Evolutionary conservation across 192 early-diverging fungal species (phyloP).

Genomic region (Dispira parvispora): DNA sequence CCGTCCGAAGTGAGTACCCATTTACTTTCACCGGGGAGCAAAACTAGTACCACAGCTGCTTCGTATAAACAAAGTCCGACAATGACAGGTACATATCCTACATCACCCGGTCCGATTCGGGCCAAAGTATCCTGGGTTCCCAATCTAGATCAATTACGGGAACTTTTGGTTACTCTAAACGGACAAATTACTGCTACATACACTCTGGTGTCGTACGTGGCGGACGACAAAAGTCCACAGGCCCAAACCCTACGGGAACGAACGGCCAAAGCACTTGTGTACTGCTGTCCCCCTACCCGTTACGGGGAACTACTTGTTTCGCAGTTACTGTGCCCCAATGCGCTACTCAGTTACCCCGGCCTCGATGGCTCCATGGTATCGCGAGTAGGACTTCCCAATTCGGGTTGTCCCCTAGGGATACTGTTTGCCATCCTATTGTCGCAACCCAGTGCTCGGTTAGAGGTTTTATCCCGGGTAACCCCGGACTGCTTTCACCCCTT

Average conservation of each 20-base stretch:
- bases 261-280: background rate
- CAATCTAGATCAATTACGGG: background rate
- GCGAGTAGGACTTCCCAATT: background rate
- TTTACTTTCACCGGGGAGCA: background rate
- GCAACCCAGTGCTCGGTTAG: background rate
- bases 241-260: background rate
- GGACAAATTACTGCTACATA: background rate
- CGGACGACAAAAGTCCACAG: background rate
- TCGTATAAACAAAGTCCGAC: background rate
- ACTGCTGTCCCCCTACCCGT: background rate
- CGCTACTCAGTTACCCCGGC: background rate
- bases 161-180: background rate
- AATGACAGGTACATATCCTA: background rate
- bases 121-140: background rate
- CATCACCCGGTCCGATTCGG: background rate
- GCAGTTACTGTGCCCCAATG: background rate
- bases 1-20: background rate
- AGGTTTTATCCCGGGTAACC: background rate
- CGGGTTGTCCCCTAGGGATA: background rate
- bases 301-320: background rate
- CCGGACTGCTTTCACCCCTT: background rate
- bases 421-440: background rate
- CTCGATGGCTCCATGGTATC: background rate
- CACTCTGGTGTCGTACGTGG: background rate
- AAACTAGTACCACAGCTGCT: background rate